Evolutionary conservation across 1,284 basidiomycete genomes (phyloP).

Genomic region (Mycena citricolor): DNA sequence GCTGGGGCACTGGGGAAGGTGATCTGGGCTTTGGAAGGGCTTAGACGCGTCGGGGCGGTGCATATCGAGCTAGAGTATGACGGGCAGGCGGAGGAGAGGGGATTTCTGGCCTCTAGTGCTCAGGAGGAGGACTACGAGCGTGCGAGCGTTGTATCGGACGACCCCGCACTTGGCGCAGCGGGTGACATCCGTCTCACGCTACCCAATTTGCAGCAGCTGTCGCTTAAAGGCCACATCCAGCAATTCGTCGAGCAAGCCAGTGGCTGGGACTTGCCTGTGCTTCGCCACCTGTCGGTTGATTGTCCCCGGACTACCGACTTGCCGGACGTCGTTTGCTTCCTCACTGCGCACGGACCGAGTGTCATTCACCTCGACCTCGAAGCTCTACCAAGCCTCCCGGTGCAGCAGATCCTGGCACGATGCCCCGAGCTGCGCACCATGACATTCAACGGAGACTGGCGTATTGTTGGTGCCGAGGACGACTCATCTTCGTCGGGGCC

Average conservation of each 20-base stretch:
- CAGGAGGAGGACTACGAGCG: too few relatives aligned
- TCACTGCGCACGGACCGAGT: slow-evolving; percentile 51
- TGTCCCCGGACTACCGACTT: slow-evolving; percentile 44
- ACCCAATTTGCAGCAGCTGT: slow-evolving; percentile 57
- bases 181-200: slow-evolving; percentile 55
- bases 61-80: slow-evolving; percentile 52
- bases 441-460: slow-evolving; percentile 74
- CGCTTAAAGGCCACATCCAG: slow-evolving; percentile 54
- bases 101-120: slow-evolving; percentile 27
- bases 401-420: slow-evolving; percentile 55
- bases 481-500: slow-evolving; percentile 32
- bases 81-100: slow-evolving; percentile 9
- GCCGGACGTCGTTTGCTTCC: slow-evolving; percentile 60
- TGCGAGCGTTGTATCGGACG: slow-evolving; percentile 30
- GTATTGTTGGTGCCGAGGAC: slow-evolving; percentile 34
- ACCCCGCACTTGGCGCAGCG: slow-evolving; percentile 53
- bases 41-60: slow-evolving; percentile 52
- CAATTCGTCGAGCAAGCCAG: slow-evolving; percentile 67
- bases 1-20: slow-evolving; percentile 55
- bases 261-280: slow-evolving; percentile 61
- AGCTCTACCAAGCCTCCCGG: slow-evolving; percentile 52
- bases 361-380: slow-evolving; percentile 66
- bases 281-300: slow-evolving; percentile 56
- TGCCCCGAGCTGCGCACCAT: slow-evolving; percentile 62
- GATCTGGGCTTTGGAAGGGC: slow-evolving; percentile 63